phyloP scores from a whole-genome alignment of 345 rosid genomes.

The Aegle marmelos region DNA sequence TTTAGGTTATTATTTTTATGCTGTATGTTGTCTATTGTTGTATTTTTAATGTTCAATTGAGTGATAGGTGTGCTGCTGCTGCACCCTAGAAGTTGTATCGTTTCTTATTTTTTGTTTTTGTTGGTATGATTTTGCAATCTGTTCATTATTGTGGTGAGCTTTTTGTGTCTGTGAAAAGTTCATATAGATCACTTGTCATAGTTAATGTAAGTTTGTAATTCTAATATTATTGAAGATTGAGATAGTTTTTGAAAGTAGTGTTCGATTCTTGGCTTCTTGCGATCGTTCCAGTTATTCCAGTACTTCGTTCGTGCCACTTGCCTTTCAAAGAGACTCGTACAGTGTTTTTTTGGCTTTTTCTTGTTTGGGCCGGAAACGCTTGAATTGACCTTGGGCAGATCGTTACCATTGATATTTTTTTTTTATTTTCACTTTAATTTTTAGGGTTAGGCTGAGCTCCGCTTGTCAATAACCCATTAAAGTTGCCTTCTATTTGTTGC shows the following conservation, averaged over 20 bases:
- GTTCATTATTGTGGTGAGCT: slow-evolving; percentile 18
- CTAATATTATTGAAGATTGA: slow-evolving; percentile 12
- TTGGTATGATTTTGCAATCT: slow-evolving; percentile 26
- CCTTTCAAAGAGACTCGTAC: background rate
- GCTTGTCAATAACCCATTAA: too few species aligned
- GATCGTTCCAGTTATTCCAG: background rate
- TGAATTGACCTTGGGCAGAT: background rate
- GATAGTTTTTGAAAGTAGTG: background rate
- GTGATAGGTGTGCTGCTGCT: slow-evolving; percentile 12
- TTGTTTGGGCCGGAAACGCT: background rate
- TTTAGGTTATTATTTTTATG: slow-evolving; percentile 7
- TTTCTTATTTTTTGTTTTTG: background rate
- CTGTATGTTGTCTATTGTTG: slow-evolving; percentile 6
- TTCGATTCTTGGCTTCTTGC: background rate
- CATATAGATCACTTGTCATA: slow-evolving; percentile 2
- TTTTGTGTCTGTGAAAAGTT: slow-evolving; percentile 20
- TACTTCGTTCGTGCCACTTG: too few species aligned
- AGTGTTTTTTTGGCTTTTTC: too few species aligned
- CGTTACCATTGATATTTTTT: too few species aligned
- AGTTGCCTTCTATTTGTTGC: too few species aligned
- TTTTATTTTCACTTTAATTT: too few species aligned
- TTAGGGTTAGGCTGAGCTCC: too few species aligned
- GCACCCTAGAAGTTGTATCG: slow-evolving; percentile 18
- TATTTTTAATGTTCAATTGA: slow-evolving; percentile 16
- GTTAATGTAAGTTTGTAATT: slow-evolving; percentile 19